Conservation (phyloP, 2,329 filamentous ascomycete species). For the Didymella lethalis region DNA sequence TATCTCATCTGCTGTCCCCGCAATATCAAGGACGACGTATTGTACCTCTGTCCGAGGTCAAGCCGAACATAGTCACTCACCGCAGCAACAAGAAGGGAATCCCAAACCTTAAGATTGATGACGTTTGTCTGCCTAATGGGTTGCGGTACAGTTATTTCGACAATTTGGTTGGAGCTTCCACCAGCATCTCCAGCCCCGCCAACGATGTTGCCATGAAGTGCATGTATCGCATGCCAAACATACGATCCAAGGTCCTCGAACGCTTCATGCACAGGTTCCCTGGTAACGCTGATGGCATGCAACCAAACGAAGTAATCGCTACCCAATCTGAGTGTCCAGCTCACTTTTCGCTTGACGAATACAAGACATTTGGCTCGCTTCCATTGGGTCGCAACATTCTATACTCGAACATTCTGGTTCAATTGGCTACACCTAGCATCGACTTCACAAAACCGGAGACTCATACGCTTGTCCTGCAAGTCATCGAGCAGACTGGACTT, state of each 20-base stretch:
- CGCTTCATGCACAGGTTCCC: constrained; percentile 52
- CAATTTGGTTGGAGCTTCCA: background rate
- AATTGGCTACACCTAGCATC: constrained; percentile 58
- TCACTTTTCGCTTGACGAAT: constrained; percentile 62
- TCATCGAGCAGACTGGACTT: constrained; percentile 59
- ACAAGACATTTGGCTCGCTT: constrained; percentile 59
- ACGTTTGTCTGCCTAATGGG: constrained; percentile 59
- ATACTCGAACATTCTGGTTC: constrained; percentile 64
- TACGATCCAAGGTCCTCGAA: constrained; percentile 47
- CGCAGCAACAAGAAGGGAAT: constrained; percentile 38
- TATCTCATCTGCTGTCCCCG: no score
- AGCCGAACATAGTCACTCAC: constrained; percentile 51
- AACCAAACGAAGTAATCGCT: constrained; percentile 61
- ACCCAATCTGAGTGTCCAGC: constrained; percentile 53
- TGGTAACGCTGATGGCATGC: constrained; percentile 31
- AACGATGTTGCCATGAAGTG: constrained; percentile 37
- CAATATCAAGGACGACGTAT: constrained; percentile 29
- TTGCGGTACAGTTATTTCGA: constrained; percentile 51
- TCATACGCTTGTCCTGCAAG: constrained; percentile 59
- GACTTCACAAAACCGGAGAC: constrained; percentile 62
- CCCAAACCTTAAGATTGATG: constrained; percentile 31
- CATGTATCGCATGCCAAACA: constrained; percentile 52
- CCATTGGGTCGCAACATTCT: constrained; percentile 59
- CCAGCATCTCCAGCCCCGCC: background rate
- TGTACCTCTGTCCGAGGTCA: constrained; percentile 47